Evolutionary conservation across 2,329 filamentous ascomycete species (phyloP).

Genomic region (Coniochaeta hoffmannii): DNA sequence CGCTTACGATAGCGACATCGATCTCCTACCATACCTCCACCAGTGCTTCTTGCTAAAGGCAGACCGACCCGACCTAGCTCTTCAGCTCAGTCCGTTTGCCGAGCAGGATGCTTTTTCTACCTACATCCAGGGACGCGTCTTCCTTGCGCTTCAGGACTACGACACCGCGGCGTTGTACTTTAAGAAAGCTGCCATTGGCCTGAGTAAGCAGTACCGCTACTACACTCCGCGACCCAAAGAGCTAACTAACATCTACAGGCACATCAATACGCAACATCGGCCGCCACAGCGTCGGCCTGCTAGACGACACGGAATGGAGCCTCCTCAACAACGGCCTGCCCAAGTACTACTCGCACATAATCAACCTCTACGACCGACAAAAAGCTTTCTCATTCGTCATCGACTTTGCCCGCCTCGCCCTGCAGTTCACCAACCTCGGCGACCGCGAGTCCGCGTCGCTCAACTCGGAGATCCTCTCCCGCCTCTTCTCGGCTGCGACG

Average conservation of each 20-base stretch:
- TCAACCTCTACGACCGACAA: conserved; percentile 71
- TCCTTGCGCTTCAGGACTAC: conserved; percentile 66
- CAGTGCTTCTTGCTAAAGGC: conserved; percentile 56
- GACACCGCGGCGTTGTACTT: conserved; percentile 69
- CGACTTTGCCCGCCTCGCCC: conserved; percentile 71
- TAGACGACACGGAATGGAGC: conserved; percentile 69
- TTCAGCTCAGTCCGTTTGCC: conserved; percentile 49
- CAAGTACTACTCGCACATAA: conserved; percentile 81
- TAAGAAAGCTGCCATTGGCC: conserved; percentile 71
- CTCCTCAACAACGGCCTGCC: conserved; percentile 65
- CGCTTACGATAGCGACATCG: conserved; percentile 57
- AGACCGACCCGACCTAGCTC: conserved; percentile 51
- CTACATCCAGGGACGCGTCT: conserved; percentile 80
- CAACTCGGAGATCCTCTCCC: conserved; percentile 62
- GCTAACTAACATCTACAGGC: conserved; percentile 29
- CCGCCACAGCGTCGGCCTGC: conserved; percentile 55
- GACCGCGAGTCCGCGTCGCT: conserved; percentile 15
- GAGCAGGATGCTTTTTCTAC: conserved; percentile 55
- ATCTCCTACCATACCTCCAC: conserved; percentile 51
- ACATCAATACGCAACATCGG: conserved; percentile 37
- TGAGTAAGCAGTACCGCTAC: conserved; percentile 58
- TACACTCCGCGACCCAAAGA: background rate
- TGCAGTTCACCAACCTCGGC: conserved; percentile 50
- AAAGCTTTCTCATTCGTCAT: conserved; percentile 74
- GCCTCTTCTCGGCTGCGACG: conserved; percentile 76